Evolutionary conservation across 2,329 filamentous ascomycete genomes (phyloP).

Genomic region (Aureobasidium sp.): DNA sequence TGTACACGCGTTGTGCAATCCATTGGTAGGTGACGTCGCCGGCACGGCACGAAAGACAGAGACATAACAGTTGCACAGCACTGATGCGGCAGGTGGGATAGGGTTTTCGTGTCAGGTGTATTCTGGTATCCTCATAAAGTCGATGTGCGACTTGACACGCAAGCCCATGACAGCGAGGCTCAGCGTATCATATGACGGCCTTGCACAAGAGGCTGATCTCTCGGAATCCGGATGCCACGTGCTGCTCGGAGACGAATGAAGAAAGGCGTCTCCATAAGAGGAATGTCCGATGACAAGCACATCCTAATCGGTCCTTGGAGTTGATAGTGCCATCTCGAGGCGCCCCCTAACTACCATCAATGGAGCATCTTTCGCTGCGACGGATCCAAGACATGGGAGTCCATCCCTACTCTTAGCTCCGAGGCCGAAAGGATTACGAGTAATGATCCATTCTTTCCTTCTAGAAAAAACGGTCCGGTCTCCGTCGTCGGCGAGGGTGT

Average conservation of each 20-base stretch:
- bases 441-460: background rate
- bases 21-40: slow-evolving; percentile 9
- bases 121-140: background rate
- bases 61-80: background rate
- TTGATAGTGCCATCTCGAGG: background rate
- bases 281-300: background rate
- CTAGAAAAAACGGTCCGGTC: slow-evolving; percentile 1
- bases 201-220: slow-evolving; percentile 4
- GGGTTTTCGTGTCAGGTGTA: background rate
- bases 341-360: background rate
- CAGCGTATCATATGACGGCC: background rate
- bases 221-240: slow-evolving; percentile 1
- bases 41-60: slow-evolving; percentile 9
- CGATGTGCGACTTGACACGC: slow-evolving; percentile 6
- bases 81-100: background rate
- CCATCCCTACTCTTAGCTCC: background rate
- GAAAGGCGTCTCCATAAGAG: background rate
- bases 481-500: background rate
- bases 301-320: slow-evolving; percentile 1
- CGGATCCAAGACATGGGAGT: slow-evolving; percentile 1
- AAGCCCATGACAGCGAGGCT: slow-evolving; percentile 1
- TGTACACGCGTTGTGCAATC: background rate
- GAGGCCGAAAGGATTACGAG: background rate
- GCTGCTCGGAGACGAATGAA: background rate
- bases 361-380: background rate